Base-by-base conservation (phyloP, 2,329 filamentous ascomycete species). In the Emmonsiellopsis sp. region DNA sequence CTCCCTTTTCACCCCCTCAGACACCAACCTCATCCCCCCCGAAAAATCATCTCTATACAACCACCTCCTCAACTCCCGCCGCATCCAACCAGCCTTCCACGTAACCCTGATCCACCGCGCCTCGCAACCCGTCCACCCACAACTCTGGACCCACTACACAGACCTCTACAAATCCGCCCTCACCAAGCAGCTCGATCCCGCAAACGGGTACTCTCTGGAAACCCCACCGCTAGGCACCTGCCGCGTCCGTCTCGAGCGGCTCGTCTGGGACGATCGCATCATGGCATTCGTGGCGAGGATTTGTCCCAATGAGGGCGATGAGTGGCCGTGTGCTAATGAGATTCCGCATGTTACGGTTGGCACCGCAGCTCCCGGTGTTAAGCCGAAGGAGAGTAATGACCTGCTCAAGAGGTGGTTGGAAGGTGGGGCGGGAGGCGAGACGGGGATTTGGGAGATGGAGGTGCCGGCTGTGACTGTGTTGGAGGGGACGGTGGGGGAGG, bases 301-400 rank as follows among this genome's bases (percentile, higher is more conserved):
- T 2, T 57, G 73, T 20, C 71, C 73, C 7, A 54, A 83, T 54
- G 71, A 79, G 11, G 72, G 61, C 49, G 53, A 59, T 69, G 56
- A 32, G 20, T 88, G 84, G 82, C 76, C 83, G 53, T 92, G 85
- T 57, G 79, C 81, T 43, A 98, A 98, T 65, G 71, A 77, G 11
- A 78, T 94, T 34, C 83, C 91, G 9, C 93, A 98, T 67, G 82
- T 98, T 55, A 98, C 93, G 0, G 78, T 97, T 7, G 93, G 93
- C 16, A 98, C 93, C 0, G 81, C 83, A 8, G 80, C 84, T 59
- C 70, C 77, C 46, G 70, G 76, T 7, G 82, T 97, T 63, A 97
- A 96, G 74, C 92, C 93, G 0, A 91, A 87, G 70, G 92, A 98
- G 75, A 95, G 91, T 73, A 98, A 98, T 65, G 84, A 89, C 55